These are phyloP conservation scores for Oryza officinalis DNA, from an alignment of 176 grass and related monocot species.

Conservation along the genomic window DNA sequence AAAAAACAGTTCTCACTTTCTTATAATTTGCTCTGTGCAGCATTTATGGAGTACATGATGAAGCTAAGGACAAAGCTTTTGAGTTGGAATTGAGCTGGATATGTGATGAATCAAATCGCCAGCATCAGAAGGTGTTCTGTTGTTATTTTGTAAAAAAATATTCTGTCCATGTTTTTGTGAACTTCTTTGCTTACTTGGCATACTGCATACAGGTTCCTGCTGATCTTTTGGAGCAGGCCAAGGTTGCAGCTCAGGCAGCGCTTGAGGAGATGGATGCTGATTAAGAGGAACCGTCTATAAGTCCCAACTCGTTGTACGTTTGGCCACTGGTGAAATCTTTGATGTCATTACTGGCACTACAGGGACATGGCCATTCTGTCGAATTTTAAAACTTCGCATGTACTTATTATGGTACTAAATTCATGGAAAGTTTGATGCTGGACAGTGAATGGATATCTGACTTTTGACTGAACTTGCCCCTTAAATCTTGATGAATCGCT, in stretches of 20 bases:
- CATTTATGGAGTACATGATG: constrained; percentile 92
- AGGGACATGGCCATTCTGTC: not conserved
- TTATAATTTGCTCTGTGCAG: constrained; percentile 32
- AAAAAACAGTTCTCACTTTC: not conserved
- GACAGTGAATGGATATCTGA: not conserved
- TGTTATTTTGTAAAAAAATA: not conserved
- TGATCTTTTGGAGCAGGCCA: constrained; percentile 62
- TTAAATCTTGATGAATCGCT: not conserved
- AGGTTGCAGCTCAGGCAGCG: constrained; percentile 63
- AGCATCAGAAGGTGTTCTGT: constrained; percentile 74
- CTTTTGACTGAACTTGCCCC: not conserved
- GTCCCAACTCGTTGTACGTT: not conserved
- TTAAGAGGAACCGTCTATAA: constrained; percentile 18
- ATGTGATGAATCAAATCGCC: constrained; percentile 78
- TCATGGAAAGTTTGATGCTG: constrained; percentile 14
- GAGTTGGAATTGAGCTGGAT: constrained; percentile 91
- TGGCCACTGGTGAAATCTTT: constrained; percentile 22
- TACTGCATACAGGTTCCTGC: constrained; percentile 61
- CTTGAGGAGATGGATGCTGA: constrained; percentile 88
- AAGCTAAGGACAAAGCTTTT: constrained; percentile 86
- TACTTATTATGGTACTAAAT: not conserved
- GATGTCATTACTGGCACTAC: not conserved
- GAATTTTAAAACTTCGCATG: constrained; percentile 19
- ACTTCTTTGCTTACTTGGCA: constrained; percentile 3
- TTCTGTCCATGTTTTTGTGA: not conserved